Evolutionary conservation across 2,329 filamentous ascomycete genomes (phyloP), one percentile per base, ranked within the genome.

Genomic region (Neofusicoccum ribis): DNA sequence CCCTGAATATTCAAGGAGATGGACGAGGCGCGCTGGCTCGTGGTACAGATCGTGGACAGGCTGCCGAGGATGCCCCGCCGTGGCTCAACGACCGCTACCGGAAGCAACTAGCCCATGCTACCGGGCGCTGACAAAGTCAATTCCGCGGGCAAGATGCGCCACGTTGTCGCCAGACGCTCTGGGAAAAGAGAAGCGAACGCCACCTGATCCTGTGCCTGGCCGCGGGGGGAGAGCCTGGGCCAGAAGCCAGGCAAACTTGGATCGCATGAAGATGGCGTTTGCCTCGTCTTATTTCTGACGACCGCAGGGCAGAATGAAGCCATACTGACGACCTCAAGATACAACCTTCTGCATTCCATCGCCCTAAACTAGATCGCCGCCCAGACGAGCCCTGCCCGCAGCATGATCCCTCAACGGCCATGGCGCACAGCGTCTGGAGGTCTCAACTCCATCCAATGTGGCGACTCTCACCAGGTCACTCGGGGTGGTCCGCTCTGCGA

Each of bases 391-490:
- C 27, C 41, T 2, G 54, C 41, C 54, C 43, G 56, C 43, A 60
- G 56, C 56, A 60, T 60, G 56, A 47, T 20, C 41, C 17, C 43
- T 7, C 23, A 47, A 20, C 43, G 43, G n/a, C 56, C 15, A 60
- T 43, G 56, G 43, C 31, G 56, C 56, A 60, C 56, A 37, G 17
- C 56, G 47, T 47, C 56, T 15, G 5, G 31, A 11, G 4, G 56
- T 60, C 43, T 60, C 56, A 49, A 47, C 31, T 27, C n/a, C 43
- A 5, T 60, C 56, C 56, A 37, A 60, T 60, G 56, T 60, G 56
- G 56, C 56, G 56, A 60, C 44, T 60, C 56, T 60, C 56, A 47
- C 56, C 43, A 36, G 23, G 56, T 60, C 56, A 60, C 39, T 46
- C 23, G 54, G 54, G 12, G 15, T 31, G 39, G 54, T 8, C 54